Base-by-base conservation (phyloP, 202 grass and related monocot species). In the Carex arenaria region DNA sequence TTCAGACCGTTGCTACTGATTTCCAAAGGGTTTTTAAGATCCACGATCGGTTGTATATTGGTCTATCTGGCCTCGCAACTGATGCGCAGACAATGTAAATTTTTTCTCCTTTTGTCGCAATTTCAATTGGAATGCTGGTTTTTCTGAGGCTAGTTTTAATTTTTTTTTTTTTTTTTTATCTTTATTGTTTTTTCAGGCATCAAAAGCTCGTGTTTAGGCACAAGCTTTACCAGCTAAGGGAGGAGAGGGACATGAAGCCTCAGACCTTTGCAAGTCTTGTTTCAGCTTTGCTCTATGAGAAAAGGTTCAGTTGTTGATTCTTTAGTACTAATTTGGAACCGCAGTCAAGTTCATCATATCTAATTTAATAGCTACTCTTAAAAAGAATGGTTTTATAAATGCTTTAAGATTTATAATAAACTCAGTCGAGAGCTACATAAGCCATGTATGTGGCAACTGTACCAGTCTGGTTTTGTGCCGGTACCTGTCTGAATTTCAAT, bases 161-260 rank as follows among this genome's bases (percentile, higher is more conserved):
- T 13, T 57, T 55, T 4, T 61, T 9, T 67, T 36, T 57, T 30
- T 38, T 28, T 72, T 80, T 70, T 79, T 32, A 31, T 65, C 67
- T 51, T 85, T 23, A 40, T 66, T 45, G 10, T 51, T 38, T 22
- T 57, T 56, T 86, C 30, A 91, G 94, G 88, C 83, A 94, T 81
- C 94, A 97, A 80, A 85, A 85, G 10, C 81, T 97, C 23, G 90
- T 92, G 73, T 97, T 92, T 36, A 90, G 92, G 88, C 94, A 97
- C 89, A 94, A 94, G 62, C 6, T 92, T 34, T 94, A 93, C 78
- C 92, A 97, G 89, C 76, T 92, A 26, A 82, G 91, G 67, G 94
- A 97, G 80, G 94, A 94, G 92, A 88, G 94, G 88, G 91, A 92
- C 78, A 94, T 92, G 88, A 97, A 97, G 71, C 91, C 91, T 0